phyloP scores from a whole-genome alignment of 768 basidiomycete species.

The Asterophora parasitica region DNA sequence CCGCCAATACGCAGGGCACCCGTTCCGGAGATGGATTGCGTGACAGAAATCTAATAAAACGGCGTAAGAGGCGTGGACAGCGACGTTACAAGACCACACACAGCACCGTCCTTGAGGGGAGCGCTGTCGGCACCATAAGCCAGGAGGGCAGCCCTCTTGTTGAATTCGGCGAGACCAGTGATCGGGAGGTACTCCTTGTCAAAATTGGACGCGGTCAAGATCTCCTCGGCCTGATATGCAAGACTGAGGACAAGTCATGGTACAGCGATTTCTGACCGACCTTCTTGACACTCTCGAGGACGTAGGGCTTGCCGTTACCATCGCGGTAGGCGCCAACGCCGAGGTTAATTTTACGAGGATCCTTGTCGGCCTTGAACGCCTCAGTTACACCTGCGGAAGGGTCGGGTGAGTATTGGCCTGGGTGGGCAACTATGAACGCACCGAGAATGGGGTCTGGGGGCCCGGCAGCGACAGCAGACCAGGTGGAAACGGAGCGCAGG shows the following conservation, averaged over 20 bases:
- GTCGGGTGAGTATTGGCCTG: not conserved
- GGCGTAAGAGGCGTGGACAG: conserved; percentile 11
- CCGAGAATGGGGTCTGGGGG: conserved; percentile 94
- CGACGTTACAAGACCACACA: conserved; percentile 33
- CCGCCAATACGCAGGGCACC: conserved; percentile 96
- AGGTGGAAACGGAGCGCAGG: conserved; percentile 57
- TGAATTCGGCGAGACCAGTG: conserved; percentile 84
- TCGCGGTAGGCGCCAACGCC: conserved; percentile 98
- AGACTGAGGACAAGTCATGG: not conserved
- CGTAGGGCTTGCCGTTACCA: conserved; percentile 90
- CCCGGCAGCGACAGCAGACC: conserved; percentile 80
- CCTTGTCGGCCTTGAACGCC: conserved; percentile 94
- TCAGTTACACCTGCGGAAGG: conserved; percentile 72
- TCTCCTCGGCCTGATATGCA: conserved; percentile 63
- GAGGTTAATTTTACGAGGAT: conserved; percentile 91
- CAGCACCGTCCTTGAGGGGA: conserved; percentile 67
- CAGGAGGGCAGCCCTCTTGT: conserved; percentile 79
- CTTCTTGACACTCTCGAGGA: conserved; percentile 86
- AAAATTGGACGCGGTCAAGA: conserved; percentile 54
- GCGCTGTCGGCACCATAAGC: conserved; percentile 84
- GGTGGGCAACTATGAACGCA: conserved; percentile 28
- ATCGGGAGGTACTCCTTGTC: conserved; percentile 99
- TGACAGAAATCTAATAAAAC: conserved; percentile 61
- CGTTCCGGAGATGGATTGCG: conserved; percentile 96
- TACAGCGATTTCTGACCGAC: conserved; percentile 28